Evolutionary conservation across 2,329 filamentous ascomycete species (phyloP).

Genomic region (Neopestalotiopsis clavispora): DNA sequence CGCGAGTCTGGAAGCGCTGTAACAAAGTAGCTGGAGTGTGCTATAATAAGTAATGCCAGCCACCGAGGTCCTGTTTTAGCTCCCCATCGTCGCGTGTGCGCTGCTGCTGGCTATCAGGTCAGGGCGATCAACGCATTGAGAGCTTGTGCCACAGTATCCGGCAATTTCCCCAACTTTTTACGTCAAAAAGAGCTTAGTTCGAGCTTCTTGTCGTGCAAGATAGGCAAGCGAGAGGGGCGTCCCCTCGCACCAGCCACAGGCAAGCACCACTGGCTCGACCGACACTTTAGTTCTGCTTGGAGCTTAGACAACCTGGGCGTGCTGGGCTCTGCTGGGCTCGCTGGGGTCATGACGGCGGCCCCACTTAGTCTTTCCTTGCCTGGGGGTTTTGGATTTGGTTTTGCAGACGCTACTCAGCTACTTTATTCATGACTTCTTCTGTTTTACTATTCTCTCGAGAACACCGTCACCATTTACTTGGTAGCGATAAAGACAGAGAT

Average conservation of each 20-base stretch:
- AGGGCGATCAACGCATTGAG: not conserved
- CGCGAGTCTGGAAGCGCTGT: not conserved
- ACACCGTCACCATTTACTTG: not conserved
- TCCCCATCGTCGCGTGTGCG: constrained; percentile 4
- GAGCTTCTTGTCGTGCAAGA: not conserved
- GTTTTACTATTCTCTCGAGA: not conserved
- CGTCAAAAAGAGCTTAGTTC: not conserved
- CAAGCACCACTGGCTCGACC: not conserved
- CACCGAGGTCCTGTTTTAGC: not conserved
- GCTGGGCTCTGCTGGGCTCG: too few relatives aligned
- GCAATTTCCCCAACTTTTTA: not conserved
- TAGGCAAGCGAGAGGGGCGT: not conserved
- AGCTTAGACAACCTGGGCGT: too few relatives aligned
- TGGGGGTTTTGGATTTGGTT: not conserved
- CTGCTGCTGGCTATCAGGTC: not conserved
- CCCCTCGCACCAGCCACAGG: not conserved
- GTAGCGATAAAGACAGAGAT: not conserved
- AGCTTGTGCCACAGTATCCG: not conserved
- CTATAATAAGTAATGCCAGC: not conserved
- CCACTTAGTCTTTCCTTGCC: not conserved
- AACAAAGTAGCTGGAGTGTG: not conserved
- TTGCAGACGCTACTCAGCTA: not conserved
- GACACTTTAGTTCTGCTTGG: too few relatives aligned
- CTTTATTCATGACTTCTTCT: not conserved
- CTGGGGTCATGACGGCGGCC: not conserved